phyloP scores from a whole-genome alignment of 768 basidiomycete genomes.

The Leccinum aurantiacum region DNA sequence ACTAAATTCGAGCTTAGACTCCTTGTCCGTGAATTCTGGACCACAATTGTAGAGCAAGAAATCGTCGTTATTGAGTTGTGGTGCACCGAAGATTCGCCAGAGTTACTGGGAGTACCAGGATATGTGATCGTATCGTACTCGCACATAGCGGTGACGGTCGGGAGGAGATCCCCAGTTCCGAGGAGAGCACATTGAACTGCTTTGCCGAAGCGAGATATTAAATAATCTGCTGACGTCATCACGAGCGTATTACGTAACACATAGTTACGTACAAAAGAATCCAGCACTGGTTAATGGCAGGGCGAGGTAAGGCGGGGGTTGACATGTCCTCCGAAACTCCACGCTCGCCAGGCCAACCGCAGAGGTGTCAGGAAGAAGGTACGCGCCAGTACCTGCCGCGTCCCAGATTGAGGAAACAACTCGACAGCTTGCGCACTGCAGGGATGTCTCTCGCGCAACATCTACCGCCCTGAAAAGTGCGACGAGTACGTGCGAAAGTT shows the following conservation, averaged over 20 bases:
- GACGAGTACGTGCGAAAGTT: constrained; percentile 49
- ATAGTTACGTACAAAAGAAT: no score
- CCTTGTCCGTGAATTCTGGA: constrained; percentile 19
- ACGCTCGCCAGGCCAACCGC: not conserved
- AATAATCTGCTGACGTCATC: not conserved
- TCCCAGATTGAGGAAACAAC: not conserved
- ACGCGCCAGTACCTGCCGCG: not conserved
- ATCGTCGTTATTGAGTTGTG: constrained; percentile 12
- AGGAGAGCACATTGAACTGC: constrained; percentile 42
- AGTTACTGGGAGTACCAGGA: constrained; percentile 53
- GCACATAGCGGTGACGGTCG: no score
- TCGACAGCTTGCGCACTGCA: constrained; percentile 62
- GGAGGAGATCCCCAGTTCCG: no score
- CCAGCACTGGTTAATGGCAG: not conserved
- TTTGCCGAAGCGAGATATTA: constrained; percentile 46
- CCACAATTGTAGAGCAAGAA: constrained; percentile 11
- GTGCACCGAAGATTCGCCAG: constrained; percentile 30
- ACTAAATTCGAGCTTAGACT: constrained; percentile 36
- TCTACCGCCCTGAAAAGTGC: constrained; percentile 65
- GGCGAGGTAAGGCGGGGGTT: not conserved
- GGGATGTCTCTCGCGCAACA: constrained; percentile 60
- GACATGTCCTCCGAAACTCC: not conserved
- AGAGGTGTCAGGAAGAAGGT: constrained; percentile 18
- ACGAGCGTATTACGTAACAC: no score
- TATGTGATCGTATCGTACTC: constrained; percentile 23